These are phyloP conservation scores for Irineochytrium annulatum DNA, from an alignment of 192 early-diverging fungal genomes.

Conservation along the genomic window DNA sequence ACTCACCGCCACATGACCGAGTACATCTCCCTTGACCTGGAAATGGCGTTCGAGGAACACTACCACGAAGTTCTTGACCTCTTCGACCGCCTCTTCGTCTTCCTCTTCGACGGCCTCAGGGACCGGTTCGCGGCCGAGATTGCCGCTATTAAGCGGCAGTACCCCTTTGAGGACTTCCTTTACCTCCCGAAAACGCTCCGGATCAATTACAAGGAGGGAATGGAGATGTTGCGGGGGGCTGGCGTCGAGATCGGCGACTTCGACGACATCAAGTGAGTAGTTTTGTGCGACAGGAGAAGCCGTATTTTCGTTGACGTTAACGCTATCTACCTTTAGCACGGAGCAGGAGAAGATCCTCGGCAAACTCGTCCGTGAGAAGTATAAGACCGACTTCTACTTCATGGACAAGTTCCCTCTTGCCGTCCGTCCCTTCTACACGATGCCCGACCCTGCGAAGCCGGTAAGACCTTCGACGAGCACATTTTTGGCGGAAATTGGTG, in stretches of 20 bases:
- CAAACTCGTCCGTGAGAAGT: constrained; percentile 84
- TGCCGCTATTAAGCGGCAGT: constrained; percentile 80
- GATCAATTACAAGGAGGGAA: constrained; percentile 84
- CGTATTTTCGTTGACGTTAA: constrained; percentile 18
- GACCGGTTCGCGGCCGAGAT: constrained; percentile 77
- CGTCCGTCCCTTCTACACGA: constrained; percentile 98
- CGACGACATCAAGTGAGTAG: constrained; percentile 74
- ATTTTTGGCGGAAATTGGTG: constrained; percentile 10
- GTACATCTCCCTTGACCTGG: constrained; percentile 96
- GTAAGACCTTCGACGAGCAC: constrained; percentile 25
- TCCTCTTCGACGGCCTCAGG: constrained; percentile 88
- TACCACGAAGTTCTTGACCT: constrained; percentile 97
- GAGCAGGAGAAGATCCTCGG: constrained; percentile 82
- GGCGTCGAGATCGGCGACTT: constrained; percentile 88
- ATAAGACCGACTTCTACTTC: constrained; percentile 97
- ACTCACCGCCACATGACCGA: constrained; percentile 99
- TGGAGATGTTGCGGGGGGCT: constrained; percentile 80
- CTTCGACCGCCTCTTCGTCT: constrained; percentile 87
- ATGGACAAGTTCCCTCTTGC: constrained; percentile 98
- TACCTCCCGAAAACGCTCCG: constrained; percentile 78
- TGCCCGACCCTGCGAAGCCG: constrained; percentile 86
- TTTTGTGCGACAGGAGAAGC: constrained; percentile 1
- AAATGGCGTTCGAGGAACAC: constrained; percentile 98
- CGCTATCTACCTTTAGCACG: constrained; percentile 48
- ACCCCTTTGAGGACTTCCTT: constrained; percentile 87